A percentile compares a stretch with the other conserved stretches of the same genome.
Evolutionary conservation across 345 rosid genomes (phyloP).

Genomic region (Aurinia saxatilis): DNA sequence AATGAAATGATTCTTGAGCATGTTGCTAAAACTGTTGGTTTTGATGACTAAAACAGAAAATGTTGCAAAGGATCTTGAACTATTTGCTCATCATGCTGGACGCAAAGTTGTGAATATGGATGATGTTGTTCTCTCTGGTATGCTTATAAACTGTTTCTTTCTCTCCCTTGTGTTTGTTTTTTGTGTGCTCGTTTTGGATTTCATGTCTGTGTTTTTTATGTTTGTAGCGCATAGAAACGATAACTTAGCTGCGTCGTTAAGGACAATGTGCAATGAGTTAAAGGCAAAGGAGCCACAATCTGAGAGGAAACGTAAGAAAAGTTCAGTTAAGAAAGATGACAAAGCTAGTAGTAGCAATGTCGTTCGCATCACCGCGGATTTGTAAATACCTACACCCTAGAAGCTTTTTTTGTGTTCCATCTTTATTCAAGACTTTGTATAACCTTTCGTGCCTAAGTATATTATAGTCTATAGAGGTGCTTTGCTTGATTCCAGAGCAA

Average conservation of each 20-base stretch:
- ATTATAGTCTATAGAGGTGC: no score
- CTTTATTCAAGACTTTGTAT: background rate
- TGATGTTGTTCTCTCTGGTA: constrained; percentile 81
- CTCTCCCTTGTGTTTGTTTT: background rate
- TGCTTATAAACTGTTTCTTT: background rate
- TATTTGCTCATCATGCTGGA: constrained; percentile 85
- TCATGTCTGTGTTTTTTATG: no score
- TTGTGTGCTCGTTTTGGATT: constrained; percentile 26
- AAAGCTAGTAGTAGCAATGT: constrained; percentile 27
- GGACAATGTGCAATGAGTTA: constrained; percentile 55
- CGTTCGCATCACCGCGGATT: constrained; percentile 28
- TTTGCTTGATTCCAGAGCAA: no score
- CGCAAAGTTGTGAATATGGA: constrained; percentile 80
- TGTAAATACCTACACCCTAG: background rate
- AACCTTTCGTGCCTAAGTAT: background rate
- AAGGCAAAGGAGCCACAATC: constrained; percentile 68
- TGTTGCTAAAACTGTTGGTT: no score
- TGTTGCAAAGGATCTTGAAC: constrained; percentile 70
- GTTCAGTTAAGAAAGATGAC: constrained; percentile 42
- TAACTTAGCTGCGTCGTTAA: constrained; percentile 43
- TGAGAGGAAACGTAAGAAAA: constrained; percentile 68
- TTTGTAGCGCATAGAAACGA: constrained; percentile 86
- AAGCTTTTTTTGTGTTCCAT: background rate
- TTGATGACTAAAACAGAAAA: no score
- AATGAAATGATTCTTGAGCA: no score